A percentile compares a stretch with the other conserved stretches of the same genome.
Conservation (phyloP, 2,329 filamentous ascomycete genomes). For the Sporothrix luriei region DNA sequence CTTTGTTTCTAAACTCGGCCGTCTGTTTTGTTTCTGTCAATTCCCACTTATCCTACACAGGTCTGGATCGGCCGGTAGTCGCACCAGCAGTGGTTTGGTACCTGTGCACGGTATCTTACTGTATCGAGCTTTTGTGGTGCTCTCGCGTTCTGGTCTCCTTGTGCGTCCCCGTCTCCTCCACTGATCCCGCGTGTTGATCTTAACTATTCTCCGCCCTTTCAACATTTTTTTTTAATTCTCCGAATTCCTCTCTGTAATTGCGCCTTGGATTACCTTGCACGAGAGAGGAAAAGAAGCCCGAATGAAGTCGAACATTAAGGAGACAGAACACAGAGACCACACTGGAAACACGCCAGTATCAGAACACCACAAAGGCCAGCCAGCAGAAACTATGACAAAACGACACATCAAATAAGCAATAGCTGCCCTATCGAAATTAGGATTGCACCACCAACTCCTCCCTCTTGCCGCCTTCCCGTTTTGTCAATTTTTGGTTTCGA, state of each 20-base stretch:
- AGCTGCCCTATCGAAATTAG: not conserved
- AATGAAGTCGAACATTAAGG: not conserved
- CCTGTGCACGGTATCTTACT: slow-evolving; percentile 1
- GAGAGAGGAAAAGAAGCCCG: slow-evolving; percentile 1
- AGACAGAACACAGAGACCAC: not conserved
- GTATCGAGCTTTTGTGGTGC: not conserved
- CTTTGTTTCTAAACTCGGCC: not conserved
- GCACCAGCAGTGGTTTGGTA: slow-evolving; percentile 30
- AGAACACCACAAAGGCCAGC: slow-evolving; percentile 3
- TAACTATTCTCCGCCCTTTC: slow-evolving; percentile 2
- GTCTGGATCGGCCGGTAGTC: slow-evolving; percentile 9
- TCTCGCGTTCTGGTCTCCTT: not conserved
- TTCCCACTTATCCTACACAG: not conserved
- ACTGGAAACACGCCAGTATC: not conserved
- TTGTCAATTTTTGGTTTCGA: not conserved
- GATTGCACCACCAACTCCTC: not conserved
- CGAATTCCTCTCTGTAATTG: not conserved
- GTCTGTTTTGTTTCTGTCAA: not conserved
- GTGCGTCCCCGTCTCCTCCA: not conserved
- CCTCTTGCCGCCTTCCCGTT: slow-evolving; percentile 3
- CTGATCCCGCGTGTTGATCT: slow-evolving; percentile 18
- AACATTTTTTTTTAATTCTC: not conserved
- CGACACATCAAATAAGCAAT: not conserved
- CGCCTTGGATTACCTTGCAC: slow-evolving; percentile 6
- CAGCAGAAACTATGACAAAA: not conserved